Evolutionary conservation across 208 protist species (phyloP).

Genomic region (Acanthamoeba castellanii): DNA sequence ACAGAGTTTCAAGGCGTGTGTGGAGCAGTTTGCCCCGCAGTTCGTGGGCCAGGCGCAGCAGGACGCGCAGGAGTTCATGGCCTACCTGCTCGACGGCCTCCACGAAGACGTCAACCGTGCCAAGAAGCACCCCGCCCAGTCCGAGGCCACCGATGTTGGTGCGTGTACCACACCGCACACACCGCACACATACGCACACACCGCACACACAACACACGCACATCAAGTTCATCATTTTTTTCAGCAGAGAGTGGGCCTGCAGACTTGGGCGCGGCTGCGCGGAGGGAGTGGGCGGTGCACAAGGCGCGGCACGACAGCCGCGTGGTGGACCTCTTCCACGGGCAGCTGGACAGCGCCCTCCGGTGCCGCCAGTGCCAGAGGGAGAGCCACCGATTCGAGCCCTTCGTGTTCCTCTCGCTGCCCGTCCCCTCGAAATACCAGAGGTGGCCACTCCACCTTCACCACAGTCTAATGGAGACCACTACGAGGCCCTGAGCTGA

Average conservation of each 20-base stretch:
- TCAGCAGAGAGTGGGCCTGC: background rate
- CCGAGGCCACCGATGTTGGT: too few species aligned
- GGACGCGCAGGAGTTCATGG: constrained; percentile 74
- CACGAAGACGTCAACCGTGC: constrained; percentile 75
- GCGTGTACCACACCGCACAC: background rate
- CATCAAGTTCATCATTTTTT: background rate
- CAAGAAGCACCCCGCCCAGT: background rate
- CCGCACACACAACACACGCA: background rate
- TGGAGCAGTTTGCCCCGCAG: constrained; percentile 68
- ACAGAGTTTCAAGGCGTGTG: constrained; percentile 83
- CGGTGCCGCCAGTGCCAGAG: background rate
- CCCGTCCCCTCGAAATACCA: constrained; percentile 58
- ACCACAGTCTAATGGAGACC: background rate
- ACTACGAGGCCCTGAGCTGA: background rate
- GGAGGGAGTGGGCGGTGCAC: background rate
- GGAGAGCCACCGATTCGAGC: constrained; percentile 33
- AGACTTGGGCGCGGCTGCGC: background rate
- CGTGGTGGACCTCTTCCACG: constrained; percentile 60
- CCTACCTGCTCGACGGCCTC: constrained; percentile 66
- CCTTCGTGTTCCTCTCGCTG: constrained; percentile 41
- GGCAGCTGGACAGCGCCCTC: background rate
- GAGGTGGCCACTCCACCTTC: background rate
- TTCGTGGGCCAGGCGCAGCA: constrained; percentile 81
- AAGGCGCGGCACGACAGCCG: background rate
- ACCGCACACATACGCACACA: background rate